These are phyloP conservation scores for Fomes fomentarius DNA, from an alignment of 1,284 basidiomycete species.

Conservation along the genomic window DNA sequence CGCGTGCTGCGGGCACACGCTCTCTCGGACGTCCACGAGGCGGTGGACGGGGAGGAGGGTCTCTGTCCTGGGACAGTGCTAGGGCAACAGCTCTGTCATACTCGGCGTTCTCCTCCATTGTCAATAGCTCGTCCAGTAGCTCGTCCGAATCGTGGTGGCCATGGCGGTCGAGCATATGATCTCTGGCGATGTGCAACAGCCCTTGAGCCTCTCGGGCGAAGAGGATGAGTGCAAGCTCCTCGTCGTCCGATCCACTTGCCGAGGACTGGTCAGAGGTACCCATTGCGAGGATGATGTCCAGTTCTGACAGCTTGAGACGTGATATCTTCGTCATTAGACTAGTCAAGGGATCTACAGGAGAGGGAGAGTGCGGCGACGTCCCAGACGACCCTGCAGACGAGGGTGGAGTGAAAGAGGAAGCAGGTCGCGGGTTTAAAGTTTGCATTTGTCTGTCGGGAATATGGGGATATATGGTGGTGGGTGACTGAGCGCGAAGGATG, in stretches of 20 bases:
- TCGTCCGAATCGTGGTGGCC: background rate
- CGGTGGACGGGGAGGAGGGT: slow-evolving; percentile 14
- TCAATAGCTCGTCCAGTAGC: slow-evolving; percentile 19
- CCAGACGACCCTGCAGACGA: no score
- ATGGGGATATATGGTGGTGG: no score
- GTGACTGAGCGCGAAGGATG: no score
- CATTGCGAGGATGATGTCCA: slow-evolving; percentile 35
- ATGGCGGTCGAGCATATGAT: background rate
- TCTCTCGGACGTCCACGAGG: background rate
- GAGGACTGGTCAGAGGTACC: no score
- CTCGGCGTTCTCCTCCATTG: slow-evolving; percentile 23
- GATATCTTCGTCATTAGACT: slow-evolving; percentile 22
- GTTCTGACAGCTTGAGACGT: slow-evolving; percentile 39
- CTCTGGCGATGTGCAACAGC: slow-evolving; percentile 17
- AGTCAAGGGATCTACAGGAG: background rate
- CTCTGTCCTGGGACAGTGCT: slow-evolving; percentile 22
- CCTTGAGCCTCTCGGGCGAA: slow-evolving; percentile 25
- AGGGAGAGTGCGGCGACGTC: background rate
- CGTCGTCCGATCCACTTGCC: slow-evolving; percentile 8
- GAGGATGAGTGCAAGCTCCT: slow-evolving; percentile 24
- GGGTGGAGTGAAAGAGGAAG: no score
- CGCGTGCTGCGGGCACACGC: no score
- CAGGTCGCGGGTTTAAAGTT: no score
- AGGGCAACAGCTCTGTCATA: slow-evolving; percentile 26
- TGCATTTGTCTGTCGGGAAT: no score